These are phyloP conservation scores for Lentinula aciculospora DNA, from an alignment of 768 basidiomycete genomes.

Conservation along the genomic window DNA sequence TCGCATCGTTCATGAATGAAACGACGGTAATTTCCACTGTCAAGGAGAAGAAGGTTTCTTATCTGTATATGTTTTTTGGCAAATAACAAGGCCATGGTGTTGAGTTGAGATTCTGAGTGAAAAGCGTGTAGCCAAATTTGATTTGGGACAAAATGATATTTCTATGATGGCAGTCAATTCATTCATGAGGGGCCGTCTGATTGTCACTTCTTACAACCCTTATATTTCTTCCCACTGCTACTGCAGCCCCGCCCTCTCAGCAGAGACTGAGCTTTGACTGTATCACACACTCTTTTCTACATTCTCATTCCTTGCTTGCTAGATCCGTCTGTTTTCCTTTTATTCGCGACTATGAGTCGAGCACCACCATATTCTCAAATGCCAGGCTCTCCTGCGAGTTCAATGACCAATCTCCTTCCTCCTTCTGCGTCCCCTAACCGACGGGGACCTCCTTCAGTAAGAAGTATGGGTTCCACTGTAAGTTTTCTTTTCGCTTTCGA, in stretches of 20 bases:
- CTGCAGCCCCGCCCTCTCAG: neutral
- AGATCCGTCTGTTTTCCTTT: neutral
- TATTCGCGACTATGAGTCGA: neutral
- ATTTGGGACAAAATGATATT: too few species aligned
- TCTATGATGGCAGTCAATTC: neutral
- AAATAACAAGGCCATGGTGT: too few species aligned
- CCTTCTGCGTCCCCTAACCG: neutral
- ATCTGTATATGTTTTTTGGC: too few species aligned
- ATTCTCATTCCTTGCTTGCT: conserved; percentile 5
- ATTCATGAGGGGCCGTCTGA: neutral
- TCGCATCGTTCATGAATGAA: too few species aligned
- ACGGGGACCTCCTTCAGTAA: neutral
- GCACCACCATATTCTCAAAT: conserved; percentile 1
- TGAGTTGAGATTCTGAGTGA: too few species aligned
- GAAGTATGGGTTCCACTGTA: neutral
- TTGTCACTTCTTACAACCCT: neutral
- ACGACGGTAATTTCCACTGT: too few species aligned
- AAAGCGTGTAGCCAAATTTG: too few species aligned
- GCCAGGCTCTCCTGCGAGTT: conserved; percentile 2
- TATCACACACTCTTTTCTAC: conserved; percentile 1
- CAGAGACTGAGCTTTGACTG: neutral
- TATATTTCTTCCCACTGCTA: neutral
- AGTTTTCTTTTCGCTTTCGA: neutral
- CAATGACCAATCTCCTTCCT: neutral
- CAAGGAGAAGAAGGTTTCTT: too few species aligned